Base-by-base conservation (phyloP, 306 rosid genomes). In the Trichosanthes truncata region DNA sequence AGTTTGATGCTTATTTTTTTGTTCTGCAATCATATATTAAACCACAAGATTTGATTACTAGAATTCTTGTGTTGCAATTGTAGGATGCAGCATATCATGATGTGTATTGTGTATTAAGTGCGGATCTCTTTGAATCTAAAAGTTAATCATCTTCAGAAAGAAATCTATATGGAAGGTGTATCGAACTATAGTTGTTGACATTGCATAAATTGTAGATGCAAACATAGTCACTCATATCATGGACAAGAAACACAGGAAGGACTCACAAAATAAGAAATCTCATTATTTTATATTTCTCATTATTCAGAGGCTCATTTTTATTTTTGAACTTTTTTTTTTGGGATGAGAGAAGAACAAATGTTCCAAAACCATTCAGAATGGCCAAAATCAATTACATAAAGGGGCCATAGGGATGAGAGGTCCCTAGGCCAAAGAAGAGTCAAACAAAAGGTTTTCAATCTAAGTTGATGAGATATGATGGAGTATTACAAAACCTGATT, bases 1-100 rank as follows among this genome's bases (percentile, higher is more conserved):
- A 18, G 21, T 38, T 67, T 18, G 25, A 18, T 67, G 49, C 74
- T 35, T 13, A 67, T 67, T 20, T 36, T 15, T n/a, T 7, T 65
- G 72, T 67, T 67, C 31, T 71, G 76, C 76, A 71, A 71, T 71
- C 38, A 13, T 71, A 25, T 43, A 71, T 71, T 71, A 43, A 69
- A 71, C 20, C 15, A 7, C 52, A 71, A 14, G 33, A 43, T 45
- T 25, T 43, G 20, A 41, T 69, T 45, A 15, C 76, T 71, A 12
- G 56, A 71, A 23, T 71, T 71, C 17, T 7, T 43, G 76, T 68
- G n/a, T 45, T 45, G 56, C n/a, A 71, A 45, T 45, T 71, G 31
- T 71, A 23, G 51, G 76, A 45, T 68, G 35, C 57, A 45, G 57
- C 55, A 45, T 72, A 45, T 45, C 13, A 45, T 72, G 36, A 25